A percentile compares a stretch with the other conserved stretches of the same genome.
These are phyloP conservation scores for Vigna reflexopilosa DNA, from an alignment of 306 rosid genomes.

Conservation along the genomic window DNA sequence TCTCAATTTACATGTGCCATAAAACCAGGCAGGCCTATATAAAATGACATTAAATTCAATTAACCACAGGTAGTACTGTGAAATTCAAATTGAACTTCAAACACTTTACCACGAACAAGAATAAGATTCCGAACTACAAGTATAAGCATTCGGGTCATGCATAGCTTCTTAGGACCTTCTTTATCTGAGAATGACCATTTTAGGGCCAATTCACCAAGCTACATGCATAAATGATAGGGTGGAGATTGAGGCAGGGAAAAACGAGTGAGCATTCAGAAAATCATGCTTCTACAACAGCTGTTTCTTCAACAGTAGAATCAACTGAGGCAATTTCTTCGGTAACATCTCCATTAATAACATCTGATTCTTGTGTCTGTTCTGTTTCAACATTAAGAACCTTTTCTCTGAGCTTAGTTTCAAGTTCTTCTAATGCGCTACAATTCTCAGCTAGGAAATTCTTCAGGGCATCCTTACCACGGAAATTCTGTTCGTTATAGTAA, in stretches of 20 bases:
- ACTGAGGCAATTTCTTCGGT: constrained; percentile 57
- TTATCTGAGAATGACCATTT: constrained; percentile 34
- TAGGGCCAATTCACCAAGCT: constrained; percentile 26
- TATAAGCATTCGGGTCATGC: constrained; percentile 28
- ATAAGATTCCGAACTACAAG: background rate
- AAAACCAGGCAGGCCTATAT: constrained; percentile 33
- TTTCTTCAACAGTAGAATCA: constrained; percentile 77
- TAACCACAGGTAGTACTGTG: constrained; percentile 21
- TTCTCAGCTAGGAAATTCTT: constrained; percentile 68
- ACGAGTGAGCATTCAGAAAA: constrained; percentile 25
- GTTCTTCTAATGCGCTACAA: constrained; percentile 59
- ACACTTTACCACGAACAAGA: background rate
- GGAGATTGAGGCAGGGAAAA: constrained; percentile 29
- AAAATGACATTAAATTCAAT: constrained; percentile 48
- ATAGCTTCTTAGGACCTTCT: constrained; percentile 1
- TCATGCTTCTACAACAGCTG: constrained; percentile 62
- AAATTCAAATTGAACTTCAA: background rate
- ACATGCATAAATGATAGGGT: constrained; percentile 22
- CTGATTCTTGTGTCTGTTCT: constrained; percentile 50
- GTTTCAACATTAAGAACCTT: constrained; percentile 54
- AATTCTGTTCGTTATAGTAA: constrained; percentile 54
- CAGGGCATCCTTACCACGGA: constrained; percentile 72
- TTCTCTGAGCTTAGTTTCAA: constrained; percentile 65
- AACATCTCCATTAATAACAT: constrained; percentile 40
- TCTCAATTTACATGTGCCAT: constrained; percentile 43